Conservation (phyloP, 306 rosid genomes). For the Dryas alaskensis region DNA sequence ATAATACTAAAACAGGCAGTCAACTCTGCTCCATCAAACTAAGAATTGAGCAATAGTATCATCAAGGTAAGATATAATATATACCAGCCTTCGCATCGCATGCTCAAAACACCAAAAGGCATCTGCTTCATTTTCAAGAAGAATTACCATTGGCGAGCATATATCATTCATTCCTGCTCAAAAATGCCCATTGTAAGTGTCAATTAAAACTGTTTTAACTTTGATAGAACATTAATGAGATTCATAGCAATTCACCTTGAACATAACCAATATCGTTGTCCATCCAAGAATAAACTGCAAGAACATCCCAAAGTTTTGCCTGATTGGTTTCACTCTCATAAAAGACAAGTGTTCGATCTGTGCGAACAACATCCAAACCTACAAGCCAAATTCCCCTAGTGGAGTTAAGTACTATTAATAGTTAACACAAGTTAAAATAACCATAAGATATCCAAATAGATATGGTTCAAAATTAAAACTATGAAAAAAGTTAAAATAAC, state of each 20-base stretch:
- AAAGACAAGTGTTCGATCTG: conserved; percentile 79
- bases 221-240: conserved; percentile 16
- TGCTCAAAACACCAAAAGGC: conserved; percentile 92
- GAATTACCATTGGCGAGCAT: conserved; percentile 83
- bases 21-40: neutral
- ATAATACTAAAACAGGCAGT: neutral
- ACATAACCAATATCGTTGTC: conserved; percentile 87
- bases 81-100: conserved; percentile 95
- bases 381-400: conserved; percentile 36
- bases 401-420: conserved; percentile 22
- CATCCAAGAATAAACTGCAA: conserved; percentile 84
- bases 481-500: neutral
- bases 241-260: conserved; percentile 55
- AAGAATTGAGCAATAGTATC: neutral
- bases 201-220: conserved; percentile 24
- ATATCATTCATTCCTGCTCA: conserved; percentile 95
- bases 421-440: conserved; percentile 7
- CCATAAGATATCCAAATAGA: neutral
- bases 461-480: neutral
- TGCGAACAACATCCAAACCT: conserved; percentile 91
- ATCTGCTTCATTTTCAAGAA: conserved; percentile 81
- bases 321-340: conserved; percentile 81
- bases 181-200: conserved; percentile 21
- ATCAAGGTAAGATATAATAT: conserved; percentile 19
- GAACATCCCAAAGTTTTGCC: conserved; percentile 88